These are phyloP conservation scores for Chaetothyriales sp. DNA, from an alignment of 2,329 filamentous ascomycete genomes.

Conservation along the genomic window DNA sequence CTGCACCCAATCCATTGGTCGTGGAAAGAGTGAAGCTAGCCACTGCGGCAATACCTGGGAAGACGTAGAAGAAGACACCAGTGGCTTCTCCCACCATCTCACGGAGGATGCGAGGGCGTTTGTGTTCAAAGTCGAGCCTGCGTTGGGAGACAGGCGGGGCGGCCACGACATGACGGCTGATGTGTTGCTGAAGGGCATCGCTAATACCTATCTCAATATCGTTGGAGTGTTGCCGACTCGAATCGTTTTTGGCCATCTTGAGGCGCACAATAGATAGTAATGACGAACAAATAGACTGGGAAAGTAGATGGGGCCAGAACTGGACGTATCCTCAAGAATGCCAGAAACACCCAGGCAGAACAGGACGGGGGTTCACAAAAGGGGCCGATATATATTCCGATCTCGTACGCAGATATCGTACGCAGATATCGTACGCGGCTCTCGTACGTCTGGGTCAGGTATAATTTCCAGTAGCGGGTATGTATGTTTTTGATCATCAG, in stretches of 20 bases:
- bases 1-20: conserved; percentile 26
- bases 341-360: too few species aligned
- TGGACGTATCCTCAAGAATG: too few species aligned
- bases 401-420: too few species aligned
- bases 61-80: conserved; percentile 45
- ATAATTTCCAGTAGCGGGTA: too few species aligned
- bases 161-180: conserved; percentile 37
- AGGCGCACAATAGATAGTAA: too few species aligned
- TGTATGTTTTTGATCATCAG: too few species aligned
- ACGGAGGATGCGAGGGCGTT: conserved; percentile 39
- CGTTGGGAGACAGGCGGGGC: conserved; percentile 39
- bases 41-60: conserved; percentile 23
- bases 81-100: conserved; percentile 45
- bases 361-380: too few species aligned
- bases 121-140: conserved; percentile 42
- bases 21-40: conserved; percentile 35
- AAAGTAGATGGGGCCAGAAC: too few species aligned
- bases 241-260: neutral
- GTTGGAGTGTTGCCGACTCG: conserved; percentile 4
- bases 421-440: too few species aligned
- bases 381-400: too few species aligned
- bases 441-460: too few species aligned
- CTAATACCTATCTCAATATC: conserved; percentile 39
- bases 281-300: too few species aligned
- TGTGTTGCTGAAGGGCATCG: conserved; percentile 39